phyloP scores from a whole-genome alignment of 108 stramenopile species.

The Skeletonema marinoi region DNA sequence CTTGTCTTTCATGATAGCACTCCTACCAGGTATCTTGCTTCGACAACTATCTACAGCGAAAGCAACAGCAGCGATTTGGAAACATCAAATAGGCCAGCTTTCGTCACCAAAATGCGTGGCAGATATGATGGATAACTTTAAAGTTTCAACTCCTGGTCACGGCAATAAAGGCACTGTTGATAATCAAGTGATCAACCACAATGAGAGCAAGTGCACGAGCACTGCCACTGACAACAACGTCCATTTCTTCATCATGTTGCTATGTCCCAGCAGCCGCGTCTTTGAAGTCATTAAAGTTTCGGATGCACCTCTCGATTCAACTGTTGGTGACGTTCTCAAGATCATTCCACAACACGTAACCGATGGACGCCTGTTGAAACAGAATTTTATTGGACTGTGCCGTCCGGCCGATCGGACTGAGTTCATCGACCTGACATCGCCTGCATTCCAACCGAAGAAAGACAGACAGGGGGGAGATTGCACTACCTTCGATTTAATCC shows the following conservation, averaged over 20 bases:
- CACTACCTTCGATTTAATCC: slow-evolving; percentile 11
- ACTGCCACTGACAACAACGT: background rate
- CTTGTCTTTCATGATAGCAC: slow-evolving; percentile 25
- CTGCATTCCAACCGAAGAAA: slow-evolving; percentile 16
- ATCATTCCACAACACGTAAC: slow-evolving; percentile 22
- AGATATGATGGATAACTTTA: background rate
- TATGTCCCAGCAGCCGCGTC: slow-evolving; percentile 36
- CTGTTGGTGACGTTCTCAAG: slow-evolving; percentile 27
- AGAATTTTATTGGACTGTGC: slow-evolving; percentile 33
- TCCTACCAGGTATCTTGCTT: background rate
- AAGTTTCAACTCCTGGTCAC: background rate
- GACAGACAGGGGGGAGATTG: background rate
- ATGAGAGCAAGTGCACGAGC: background rate
- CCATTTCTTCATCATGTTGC: slow-evolving; percentile 37
- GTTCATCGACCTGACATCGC: slow-evolving; percentile 12
- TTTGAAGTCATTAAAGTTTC: slow-evolving; percentile 42
- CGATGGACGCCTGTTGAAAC: slow-evolving; percentile 25
- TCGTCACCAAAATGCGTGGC: background rate
- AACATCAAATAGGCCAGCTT: background rate
- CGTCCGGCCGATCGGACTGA: slow-evolving; percentile 36
- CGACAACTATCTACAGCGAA: background rate
- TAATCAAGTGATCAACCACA: background rate
- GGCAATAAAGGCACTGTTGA: background rate
- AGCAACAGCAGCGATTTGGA: background rate
- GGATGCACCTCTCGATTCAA: slow-evolving; percentile 10